A percentile compares a stretch with the other conserved stretches of the same genome.
These are phyloP conservation scores for Aphanocladium album DNA, from an alignment of 2,329 filamentous ascomycete species.

Conservation along the genomic window DNA sequence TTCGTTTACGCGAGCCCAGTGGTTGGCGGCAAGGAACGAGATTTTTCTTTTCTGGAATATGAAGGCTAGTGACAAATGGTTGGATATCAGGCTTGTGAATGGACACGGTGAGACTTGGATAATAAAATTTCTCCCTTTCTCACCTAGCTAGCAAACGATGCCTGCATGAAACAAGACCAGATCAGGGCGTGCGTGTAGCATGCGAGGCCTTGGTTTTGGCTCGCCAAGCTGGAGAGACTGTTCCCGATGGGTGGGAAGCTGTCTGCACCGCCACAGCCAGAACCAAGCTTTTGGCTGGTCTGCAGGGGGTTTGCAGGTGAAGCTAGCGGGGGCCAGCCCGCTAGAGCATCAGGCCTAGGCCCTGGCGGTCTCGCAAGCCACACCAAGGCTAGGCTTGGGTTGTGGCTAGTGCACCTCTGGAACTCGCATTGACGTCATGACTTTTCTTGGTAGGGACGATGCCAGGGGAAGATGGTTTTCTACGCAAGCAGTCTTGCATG, in stretches of 20 bases:
- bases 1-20: too few relatives aligned
- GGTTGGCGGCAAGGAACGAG: too few relatives aligned
- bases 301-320: not conserved
- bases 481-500: not conserved
- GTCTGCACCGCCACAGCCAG: conserved; percentile 5
- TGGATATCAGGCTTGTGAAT: too few relatives aligned
- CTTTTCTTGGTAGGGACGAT: conserved; percentile 1
- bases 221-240: not conserved
- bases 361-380: too few relatives aligned
- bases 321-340: not conserved
- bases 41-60: too few relatives aligned
- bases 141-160: not conserved
- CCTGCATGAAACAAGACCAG: not conserved
- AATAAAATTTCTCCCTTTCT: not conserved
- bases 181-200: not conserved
- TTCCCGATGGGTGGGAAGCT: not conserved
- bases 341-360: too few relatives aligned
- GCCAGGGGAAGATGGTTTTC: too few relatives aligned
- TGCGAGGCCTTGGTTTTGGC: not conserved
- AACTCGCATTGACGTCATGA: conserved; percentile 12
- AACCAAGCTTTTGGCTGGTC: not conserved
- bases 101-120: too few relatives aligned
- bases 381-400: not conserved
- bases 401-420: conserved; percentile 10
- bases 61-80: too few relatives aligned